A percentile compares a stretch with the other conserved stretches of the same genome.
These are phyloP conservation scores for Mycena albidolilacea DNA, from an alignment of 768 basidiomycete genomes.

Conservation along the genomic window DNA sequence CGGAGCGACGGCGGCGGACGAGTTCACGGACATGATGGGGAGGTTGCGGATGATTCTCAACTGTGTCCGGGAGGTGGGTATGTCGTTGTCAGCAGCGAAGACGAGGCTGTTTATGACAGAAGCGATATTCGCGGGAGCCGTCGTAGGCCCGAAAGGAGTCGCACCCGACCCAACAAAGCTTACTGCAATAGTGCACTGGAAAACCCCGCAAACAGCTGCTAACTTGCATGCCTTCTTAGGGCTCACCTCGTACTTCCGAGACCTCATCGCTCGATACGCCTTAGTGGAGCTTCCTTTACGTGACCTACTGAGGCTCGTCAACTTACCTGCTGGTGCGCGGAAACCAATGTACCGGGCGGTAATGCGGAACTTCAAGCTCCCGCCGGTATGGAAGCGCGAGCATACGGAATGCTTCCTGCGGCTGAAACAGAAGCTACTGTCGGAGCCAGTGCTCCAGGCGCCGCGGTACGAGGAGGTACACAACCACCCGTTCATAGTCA, in stretches of 20 bases:
- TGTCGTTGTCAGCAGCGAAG: conserved; percentile 56
- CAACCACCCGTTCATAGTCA: conserved; percentile 47
- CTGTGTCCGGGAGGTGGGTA: conserved; percentile 42
- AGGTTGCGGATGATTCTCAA: conserved; percentile 46
- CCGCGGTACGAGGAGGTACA: conserved; percentile 42
- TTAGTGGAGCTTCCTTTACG: conserved; percentile 47
- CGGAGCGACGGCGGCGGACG: conserved; percentile 49
- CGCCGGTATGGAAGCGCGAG: not conserved
- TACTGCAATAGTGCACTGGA: conserved; percentile 54
- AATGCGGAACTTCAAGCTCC: not conserved
- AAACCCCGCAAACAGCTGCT: conserved; percentile 43
- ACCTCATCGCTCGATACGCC: conserved; percentile 52
- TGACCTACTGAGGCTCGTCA: not conserved
- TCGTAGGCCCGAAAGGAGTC: conserved; percentile 50
- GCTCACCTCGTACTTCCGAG: conserved; percentile 50
- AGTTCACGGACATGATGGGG: conserved; percentile 45
- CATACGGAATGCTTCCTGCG: not conserved
- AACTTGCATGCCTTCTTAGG: conserved; percentile 53
- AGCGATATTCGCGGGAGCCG: conserved; percentile 52
- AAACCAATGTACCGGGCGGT: not conserved
- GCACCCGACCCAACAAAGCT: conserved; percentile 53
- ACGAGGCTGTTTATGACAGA: conserved; percentile 52
- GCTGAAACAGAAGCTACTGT: not conserved
- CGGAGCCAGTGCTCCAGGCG: conserved; percentile 34
- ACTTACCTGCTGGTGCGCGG: not conserved